Evolutionary conservation across 352 stramenopile genomes (phyloP).

Genomic region (Globisporangium irregulare): DNA sequence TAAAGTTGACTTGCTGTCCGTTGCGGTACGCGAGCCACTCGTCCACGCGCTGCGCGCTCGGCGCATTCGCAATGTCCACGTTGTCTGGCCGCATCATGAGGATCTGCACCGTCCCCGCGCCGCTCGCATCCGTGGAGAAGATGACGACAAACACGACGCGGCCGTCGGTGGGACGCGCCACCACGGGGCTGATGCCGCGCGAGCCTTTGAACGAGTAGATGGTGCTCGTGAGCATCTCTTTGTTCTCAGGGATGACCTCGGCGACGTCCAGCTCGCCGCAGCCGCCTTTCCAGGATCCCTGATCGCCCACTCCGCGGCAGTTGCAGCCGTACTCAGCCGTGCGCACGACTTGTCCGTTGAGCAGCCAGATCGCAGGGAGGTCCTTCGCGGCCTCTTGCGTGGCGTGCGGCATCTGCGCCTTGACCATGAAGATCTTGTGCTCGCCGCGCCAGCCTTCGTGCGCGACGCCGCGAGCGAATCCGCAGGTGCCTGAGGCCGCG

Average conservation of each 20-base stretch:
- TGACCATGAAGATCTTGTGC: constrained; percentile 56
- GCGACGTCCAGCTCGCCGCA: constrained; percentile 51
- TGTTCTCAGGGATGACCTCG: constrained; percentile 30
- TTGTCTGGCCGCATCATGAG: constrained; percentile 25
- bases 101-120: constrained; percentile 23
- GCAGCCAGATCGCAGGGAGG: constrained; percentile 38
- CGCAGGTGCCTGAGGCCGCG: constrained; percentile 19
- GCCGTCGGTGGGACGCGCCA: constrained; percentile 20
- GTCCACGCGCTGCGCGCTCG: constrained; percentile 15
- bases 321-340: constrained; percentile 52
- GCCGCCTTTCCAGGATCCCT: constrained; percentile 41
- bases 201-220: constrained; percentile 53
- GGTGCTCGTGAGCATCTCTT: constrained; percentile 30
- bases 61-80: constrained; percentile 21
- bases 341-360: constrained; percentile 48
- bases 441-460: constrained; percentile 33
- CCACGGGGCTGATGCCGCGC: constrained; percentile 26
- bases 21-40: constrained; percentile 30
- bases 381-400: constrained; percentile 14
- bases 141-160: constrained; percentile 38
- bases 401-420: constrained; percentile 33
- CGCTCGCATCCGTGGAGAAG: constrained; percentile 18
- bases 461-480: constrained; percentile 26
- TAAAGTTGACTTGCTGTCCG: constrained; percentile 16
- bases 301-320: constrained; percentile 40